These are phyloP conservation scores for Sporothrix variecibatus DNA, from an alignment of 2,329 filamentous ascomycete species.

Conservation along the genomic window DNA sequence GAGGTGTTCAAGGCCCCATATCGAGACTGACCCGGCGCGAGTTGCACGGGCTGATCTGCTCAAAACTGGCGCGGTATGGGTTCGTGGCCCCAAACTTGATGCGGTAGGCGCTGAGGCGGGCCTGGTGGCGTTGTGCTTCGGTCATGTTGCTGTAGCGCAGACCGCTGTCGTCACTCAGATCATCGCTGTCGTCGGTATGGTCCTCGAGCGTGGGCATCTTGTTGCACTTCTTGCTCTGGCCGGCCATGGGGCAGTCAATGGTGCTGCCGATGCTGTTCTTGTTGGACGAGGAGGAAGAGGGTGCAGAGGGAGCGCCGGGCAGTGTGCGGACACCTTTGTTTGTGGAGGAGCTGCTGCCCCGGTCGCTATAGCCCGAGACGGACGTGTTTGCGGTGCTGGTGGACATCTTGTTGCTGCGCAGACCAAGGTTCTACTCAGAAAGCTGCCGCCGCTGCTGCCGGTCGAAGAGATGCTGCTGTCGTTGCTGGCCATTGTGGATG, in stretches of 20 bases:
- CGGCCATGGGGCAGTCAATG: conserved; percentile 7
- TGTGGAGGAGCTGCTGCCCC: neutral
- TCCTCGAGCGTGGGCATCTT: conserved; percentile 5
- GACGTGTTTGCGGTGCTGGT: neutral
- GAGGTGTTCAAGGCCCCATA: neutral
- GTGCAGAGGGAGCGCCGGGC: neutral
- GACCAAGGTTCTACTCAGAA: conserved; percentile 24
- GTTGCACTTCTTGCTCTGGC: conserved; percentile 23
- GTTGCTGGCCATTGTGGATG: conserved; percentile 7
- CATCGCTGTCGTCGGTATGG: conserved; percentile 25
- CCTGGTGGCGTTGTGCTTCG: conserved; percentile 46
- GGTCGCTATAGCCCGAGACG: conserved; percentile 4
- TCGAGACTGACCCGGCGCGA: conserved; percentile 36
- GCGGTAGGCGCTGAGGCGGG: conserved; percentile 49
- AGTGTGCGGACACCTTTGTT: neutral
- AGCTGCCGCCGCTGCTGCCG: conserved; percentile 5
- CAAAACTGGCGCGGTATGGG: conserved; percentile 29
- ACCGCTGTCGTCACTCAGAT: neutral
- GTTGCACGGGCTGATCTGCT: conserved; percentile 49
- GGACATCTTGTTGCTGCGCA: conserved; percentile 26
- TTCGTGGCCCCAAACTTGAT: conserved; percentile 46
- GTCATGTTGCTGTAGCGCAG: conserved; percentile 19
- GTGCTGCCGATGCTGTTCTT: neutral
- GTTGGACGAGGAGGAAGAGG: neutral
- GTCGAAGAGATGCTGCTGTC: conserved; percentile 15